These are phyloP conservation scores for Peronosclerospora sorghi DNA, from an alignment of 352 stramenopile genomes.

Conservation along the genomic window DNA sequence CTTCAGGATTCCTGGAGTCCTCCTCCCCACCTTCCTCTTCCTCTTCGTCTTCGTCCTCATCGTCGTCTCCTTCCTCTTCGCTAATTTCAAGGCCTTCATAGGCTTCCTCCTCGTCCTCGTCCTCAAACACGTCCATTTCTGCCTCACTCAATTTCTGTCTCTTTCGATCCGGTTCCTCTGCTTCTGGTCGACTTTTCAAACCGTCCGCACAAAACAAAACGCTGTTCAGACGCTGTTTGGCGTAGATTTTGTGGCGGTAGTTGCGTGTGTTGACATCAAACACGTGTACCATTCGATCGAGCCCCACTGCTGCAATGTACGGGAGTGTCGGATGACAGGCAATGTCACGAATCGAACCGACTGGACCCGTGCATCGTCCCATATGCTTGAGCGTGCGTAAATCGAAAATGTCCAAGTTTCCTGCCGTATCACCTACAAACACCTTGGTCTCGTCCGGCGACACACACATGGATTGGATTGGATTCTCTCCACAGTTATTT, in stretches of 20 bases:
- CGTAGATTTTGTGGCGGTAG: constrained; percentile 60
- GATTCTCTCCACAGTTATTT: constrained; percentile 57
- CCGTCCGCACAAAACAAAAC: constrained; percentile 85
- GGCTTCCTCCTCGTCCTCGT: constrained; percentile 61
- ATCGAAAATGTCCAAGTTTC: constrained; percentile 84
- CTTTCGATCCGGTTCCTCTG: constrained; percentile 29
- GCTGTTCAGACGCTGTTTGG: constrained; percentile 85
- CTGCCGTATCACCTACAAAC: constrained; percentile 83
- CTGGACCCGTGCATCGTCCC: constrained; percentile 80
- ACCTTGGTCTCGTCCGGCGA: constrained; percentile 69
- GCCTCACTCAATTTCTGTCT: constrained; percentile 34
- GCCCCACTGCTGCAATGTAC: constrained; percentile 82
- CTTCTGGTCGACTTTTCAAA: constrained; percentile 39
- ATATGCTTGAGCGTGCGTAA: constrained; percentile 80
- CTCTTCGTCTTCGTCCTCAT: constrained; percentile 43
- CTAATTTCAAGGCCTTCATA: constrained; percentile 81
- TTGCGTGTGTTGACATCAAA: constrained; percentile 85
- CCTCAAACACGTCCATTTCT: constrained; percentile 25
- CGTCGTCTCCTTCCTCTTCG: constrained; percentile 41
- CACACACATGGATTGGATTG: constrained; percentile 57
- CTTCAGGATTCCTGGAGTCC: constrained; percentile 24
- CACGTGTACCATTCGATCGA: constrained; percentile 91
- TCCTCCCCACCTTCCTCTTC: constrained; percentile 40
- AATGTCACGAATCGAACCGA: constrained; percentile 86
- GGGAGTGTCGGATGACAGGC: constrained; percentile 84